phyloP scores from a whole-genome alignment of 345 rosid genomes.

The Eucalyptus tenuipes region DNA sequence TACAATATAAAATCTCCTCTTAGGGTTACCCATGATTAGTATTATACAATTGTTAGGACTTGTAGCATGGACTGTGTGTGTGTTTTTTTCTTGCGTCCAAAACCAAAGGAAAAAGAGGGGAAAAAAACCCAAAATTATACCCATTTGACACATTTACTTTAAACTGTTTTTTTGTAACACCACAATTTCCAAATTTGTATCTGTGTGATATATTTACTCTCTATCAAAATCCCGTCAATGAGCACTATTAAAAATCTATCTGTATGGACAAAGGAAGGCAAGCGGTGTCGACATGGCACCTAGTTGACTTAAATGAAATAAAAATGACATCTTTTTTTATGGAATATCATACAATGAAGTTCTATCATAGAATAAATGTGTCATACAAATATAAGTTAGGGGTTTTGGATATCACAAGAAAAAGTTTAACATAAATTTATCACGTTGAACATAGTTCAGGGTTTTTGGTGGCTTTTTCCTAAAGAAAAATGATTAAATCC shows the following conservation, averaged over 20 bases:
- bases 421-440: too few relatives aligned
- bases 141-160: too few relatives aligned
- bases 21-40: not conserved
- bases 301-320: too few relatives aligned
- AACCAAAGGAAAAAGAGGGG: not conserved
- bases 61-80: not conserved
- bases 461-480: too few relatives aligned
- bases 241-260: not conserved
- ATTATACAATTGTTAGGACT: not conserved
- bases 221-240: too few relatives aligned
- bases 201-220: not conserved
- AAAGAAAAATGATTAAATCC: not conserved
- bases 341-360: too few relatives aligned
- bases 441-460: fast-evolving
- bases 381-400: too few relatives aligned
- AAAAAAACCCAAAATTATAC: too few relatives aligned
- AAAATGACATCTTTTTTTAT: too few relatives aligned
- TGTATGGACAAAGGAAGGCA: not conserved
- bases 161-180: too few relatives aligned
- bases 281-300: fast-evolving
- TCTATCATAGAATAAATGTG: too few relatives aligned
- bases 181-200: too few relatives aligned
- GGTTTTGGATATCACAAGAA: not conserved
- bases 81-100: not conserved
- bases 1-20: not conserved